phyloP scores from a whole-genome alignment of 805 yeast genomes.

The Lachancea meyersii region DNA sequence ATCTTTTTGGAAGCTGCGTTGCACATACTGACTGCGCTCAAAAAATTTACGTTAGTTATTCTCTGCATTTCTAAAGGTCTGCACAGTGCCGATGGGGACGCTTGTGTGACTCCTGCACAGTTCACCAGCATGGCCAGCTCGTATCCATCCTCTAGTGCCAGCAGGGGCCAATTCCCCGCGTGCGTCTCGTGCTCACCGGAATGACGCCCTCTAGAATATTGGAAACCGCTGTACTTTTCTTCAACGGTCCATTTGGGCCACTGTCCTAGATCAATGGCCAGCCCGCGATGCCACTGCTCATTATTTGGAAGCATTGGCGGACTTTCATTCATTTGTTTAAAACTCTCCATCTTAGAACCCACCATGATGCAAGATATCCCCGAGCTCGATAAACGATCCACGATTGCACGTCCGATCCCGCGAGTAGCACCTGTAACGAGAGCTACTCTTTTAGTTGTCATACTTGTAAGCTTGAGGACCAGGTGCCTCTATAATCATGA shows the following conservation, averaged over 20 bases:
- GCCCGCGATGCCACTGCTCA: constrained; percentile 21
- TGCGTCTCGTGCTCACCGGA: not conserved
- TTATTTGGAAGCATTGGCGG: constrained; percentile 11
- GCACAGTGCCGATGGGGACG: constrained; percentile 19
- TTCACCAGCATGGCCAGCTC: constrained; percentile 23
- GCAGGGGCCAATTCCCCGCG: constrained; percentile 1
- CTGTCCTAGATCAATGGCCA: constrained; percentile 23
- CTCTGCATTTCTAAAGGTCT: constrained; percentile 11
- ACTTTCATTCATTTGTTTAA: constrained; percentile 1
- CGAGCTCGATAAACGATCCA: constrained; percentile 22
- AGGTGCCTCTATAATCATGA: too few relatives aligned
- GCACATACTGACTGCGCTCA: constrained; percentile 23
- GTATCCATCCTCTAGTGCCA: constrained; percentile 9
- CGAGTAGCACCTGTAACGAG: constrained; percentile 40
- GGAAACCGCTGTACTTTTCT: constrained; percentile 11
- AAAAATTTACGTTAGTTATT: constrained; percentile 26
- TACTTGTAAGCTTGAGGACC: not conserved
- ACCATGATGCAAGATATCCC: constrained; percentile 26
- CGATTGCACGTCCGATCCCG: constrained; percentile 38
- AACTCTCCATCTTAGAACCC: constrained; percentile 19
- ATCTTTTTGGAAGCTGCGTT: constrained; percentile 21
- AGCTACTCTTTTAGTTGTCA: constrained; percentile 21
- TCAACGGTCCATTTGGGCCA: constrained; percentile 28
- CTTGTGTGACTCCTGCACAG: constrained; percentile 32
- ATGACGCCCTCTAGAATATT: not conserved